These are phyloP conservation scores for Hansenula lynferdii DNA, from an alignment of 1,139 yeast species.

Conservation along the genomic window DNA sequence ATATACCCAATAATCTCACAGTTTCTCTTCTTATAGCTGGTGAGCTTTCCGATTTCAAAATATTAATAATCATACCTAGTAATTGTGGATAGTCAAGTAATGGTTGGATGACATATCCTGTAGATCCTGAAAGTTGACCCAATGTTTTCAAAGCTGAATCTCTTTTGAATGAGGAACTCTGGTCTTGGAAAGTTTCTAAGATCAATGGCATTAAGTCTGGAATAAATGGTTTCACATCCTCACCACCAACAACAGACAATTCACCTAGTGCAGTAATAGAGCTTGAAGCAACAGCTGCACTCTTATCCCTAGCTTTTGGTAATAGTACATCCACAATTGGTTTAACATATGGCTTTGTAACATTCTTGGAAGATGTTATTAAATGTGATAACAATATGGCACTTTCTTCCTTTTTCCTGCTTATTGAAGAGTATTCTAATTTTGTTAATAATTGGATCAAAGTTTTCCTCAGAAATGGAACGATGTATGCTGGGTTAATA, in stretches of 20 bases:
- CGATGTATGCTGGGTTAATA: constrained; percentile 92
- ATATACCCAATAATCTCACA: constrained; percentile 80
- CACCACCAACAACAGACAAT: constrained; percentile 83
- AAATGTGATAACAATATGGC: constrained; percentile 71
- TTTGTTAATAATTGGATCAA: constrained; percentile 82
- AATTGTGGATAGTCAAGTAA: constrained; percentile 86
- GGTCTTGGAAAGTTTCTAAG: constrained; percentile 86
- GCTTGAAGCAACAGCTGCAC: constrained; percentile 80
- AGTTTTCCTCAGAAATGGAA: constrained; percentile 85
- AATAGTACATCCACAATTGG: constrained; percentile 83
- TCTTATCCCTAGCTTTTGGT: constrained; percentile 68
- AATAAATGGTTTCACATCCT: constrained; percentile 69
- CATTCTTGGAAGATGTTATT: constrained; percentile 71
- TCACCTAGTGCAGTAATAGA: constrained; percentile 91
- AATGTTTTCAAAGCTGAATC: constrained; percentile 86
- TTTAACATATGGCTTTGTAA: constrained; percentile 84
- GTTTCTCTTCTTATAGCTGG: constrained; percentile 77
- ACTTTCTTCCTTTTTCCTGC: constrained; percentile 83
- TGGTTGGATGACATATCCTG: constrained; percentile 96
- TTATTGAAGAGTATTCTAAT: constrained; percentile 69
- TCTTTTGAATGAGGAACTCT: constrained; percentile 77
- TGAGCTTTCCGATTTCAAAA: constrained; percentile 76
- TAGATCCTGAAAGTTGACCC: constrained; percentile 84
- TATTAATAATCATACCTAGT: constrained; percentile 73
- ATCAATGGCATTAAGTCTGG: constrained; percentile 81